Evolutionary conservation across 495 filamentous ascomycete species (phyloP), one percentile per base, ranked within the genome.

Genomic region (Rhizodiscina lignyota): DNA sequence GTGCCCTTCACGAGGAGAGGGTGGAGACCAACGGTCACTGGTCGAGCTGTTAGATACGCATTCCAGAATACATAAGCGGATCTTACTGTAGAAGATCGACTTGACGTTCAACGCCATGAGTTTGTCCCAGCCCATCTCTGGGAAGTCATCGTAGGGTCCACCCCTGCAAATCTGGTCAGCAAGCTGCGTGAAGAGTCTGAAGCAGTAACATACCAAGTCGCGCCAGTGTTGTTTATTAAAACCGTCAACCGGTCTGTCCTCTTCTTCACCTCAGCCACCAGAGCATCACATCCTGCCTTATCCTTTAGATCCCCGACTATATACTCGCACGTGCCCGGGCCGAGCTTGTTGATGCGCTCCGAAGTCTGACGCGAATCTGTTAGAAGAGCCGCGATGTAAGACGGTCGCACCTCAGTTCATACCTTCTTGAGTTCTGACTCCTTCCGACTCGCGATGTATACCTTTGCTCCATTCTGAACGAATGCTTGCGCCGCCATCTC

Each of bases 401-500:
- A 18, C 8, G 10, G 8, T 32, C 13, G 24, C 24, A 13, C 8
- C 8, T 8, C 13, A 13, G 8, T 8, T 8, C 8, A 13, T 18
- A 32, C 30, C 30, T 41, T 54, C 37, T 61, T 48, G 1, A 57
- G 41, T 31, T 62, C 55, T 29, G 41, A 45, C 19, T 50, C 38
- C 36, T 60, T 58, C 18, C 60, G 53, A 4, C 54, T 46, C 16
- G 52, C 46, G 32, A 64, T 48, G 48, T 52, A 37, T 27, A 53
- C 52, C 18, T 35, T 38, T 11, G 47, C 47, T 11, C 54, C 48
- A 35, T 58, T 55, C 35, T 58, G 54, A 3, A 58, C 44, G 32
- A 54, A 54, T 4, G 44, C 51, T 37, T 57, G 51, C 13, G 53
- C 51, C 4, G 51, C 51, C 53, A 57, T 57, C 37, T 54, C 51